phyloP scores from a whole-genome alignment of 139 green algal species.

The Haematococcus sp. region DNA sequence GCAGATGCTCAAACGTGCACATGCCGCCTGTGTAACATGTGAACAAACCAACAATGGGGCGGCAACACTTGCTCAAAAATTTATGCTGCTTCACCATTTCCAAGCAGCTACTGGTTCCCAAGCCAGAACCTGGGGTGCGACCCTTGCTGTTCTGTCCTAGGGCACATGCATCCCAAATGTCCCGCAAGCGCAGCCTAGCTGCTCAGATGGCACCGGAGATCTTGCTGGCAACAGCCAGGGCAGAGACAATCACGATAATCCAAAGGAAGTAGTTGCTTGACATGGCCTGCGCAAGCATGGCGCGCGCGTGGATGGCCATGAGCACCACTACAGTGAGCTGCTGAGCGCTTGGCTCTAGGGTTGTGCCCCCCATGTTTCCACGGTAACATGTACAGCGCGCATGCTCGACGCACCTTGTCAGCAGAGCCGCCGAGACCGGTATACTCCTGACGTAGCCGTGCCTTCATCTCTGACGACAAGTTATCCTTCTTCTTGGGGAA shows the following conservation, averaged over 20 bases:
- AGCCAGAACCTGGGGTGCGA: no score
- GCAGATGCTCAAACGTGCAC: no score
- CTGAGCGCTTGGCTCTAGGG: not conserved
- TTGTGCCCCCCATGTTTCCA: not conserved
- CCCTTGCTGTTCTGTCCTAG: no score
- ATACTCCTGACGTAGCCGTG: conserved; percentile 57
- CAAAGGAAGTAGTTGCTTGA: conserved; percentile 68
- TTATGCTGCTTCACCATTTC: no score
- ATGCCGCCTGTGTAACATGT: no score
- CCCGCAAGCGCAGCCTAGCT: not conserved
- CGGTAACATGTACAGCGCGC: not conserved
- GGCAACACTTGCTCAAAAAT: no score
- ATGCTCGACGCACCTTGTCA: conserved; percentile 39
- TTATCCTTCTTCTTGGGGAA: conserved; percentile 27
- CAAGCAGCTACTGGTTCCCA: no score
- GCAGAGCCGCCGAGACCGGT: conserved; percentile 51
- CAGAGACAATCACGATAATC: conserved; percentile 48
- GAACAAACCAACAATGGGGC: no score
- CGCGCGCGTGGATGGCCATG: conserved; percentile 2
- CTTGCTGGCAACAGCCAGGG: conserved; percentile 54
- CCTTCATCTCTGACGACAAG: conserved; percentile 62
- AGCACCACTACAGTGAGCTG: not conserved
- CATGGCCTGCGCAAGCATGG: conserved; percentile 53
- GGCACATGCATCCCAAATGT: no score
- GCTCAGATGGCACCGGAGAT: conserved; percentile 53